Conservation (phyloP, 805 yeast species). For the Yamadazyma nakazawae region DNA sequence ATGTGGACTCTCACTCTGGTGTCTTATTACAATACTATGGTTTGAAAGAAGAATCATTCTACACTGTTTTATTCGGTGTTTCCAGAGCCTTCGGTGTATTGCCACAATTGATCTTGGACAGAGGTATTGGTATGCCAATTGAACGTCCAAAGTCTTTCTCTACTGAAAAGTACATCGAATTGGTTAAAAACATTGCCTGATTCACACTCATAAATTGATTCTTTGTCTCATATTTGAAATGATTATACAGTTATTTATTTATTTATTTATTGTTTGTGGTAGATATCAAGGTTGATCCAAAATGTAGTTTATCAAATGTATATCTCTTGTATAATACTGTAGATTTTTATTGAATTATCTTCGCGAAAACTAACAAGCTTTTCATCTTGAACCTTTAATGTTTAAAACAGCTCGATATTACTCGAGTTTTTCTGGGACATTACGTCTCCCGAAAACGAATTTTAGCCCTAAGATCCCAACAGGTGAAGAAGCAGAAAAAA, state of each 20-base stretch:
- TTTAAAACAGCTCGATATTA: conserved; percentile 3
- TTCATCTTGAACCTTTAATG: background rate
- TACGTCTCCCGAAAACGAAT: conserved; percentile 63
- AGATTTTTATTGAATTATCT: background rate
- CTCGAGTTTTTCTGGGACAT: conserved; percentile 44
- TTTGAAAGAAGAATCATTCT: conserved; percentile 65
- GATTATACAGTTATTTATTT: conserved; percentile 10
- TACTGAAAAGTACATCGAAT: conserved; percentile 85
- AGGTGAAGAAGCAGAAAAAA: conserved; percentile 29
- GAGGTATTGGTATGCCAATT: conserved; percentile 72
- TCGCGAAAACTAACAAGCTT: background rate
- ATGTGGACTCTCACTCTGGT: conserved; percentile 79
- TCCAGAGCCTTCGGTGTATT: conserved; percentile 78
- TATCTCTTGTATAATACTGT: background rate
- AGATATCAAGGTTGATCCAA: conserved; percentile 1
- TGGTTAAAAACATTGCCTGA: conserved; percentile 49
- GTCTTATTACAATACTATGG: conserved; percentile 80
- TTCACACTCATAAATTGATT: background rate
- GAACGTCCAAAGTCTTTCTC: conserved; percentile 90
- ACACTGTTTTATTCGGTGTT: conserved; percentile 80
- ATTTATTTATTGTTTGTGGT: background rate
- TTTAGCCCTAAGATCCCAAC: conserved; percentile 55
- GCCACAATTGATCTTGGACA: conserved; percentile 76
- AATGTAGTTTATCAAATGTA: background rate
- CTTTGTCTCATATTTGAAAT: conserved; percentile 1